Evolutionary conservation across 164 flowering plant genomes (phyloP), one percentile per base, ranked within the genome.

Genomic region (Vitis vinifera): DNA sequence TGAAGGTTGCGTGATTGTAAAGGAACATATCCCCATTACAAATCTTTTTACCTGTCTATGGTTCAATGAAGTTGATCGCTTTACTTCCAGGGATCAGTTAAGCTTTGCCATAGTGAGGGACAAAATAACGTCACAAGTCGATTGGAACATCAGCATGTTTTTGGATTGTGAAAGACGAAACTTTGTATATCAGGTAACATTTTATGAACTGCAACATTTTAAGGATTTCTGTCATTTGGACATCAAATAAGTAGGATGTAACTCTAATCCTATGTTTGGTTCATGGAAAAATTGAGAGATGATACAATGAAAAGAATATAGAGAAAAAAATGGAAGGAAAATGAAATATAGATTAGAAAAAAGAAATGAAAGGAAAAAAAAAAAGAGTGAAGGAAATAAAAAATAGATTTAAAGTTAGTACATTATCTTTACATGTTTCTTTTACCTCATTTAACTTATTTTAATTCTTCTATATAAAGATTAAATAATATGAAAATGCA

Each of bases 61-160:
- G 99, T 94, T 94, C 88, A 94, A 92, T 72, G 99, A 94, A 86
- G 99, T 94, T 63, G 98, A 94, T 71, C 94, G 97, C 30, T 94
- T 94, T 73, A 94, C 99, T 67, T 80, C 99, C 27, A 82, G 99
- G 73, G 99, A 94, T 71, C 99, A 94, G 75, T 56, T 94, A 67
- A 94, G 99, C 83, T 94, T 94, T 81, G 82, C 99, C 66, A 87
- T 85, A 10, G 97, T 90, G 23, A 82, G 99, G 67, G 97, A 94
- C 82, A 91, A 87, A 75, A 76, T 94, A 62, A 82, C 74, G 81
- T 74, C 89, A 27, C 82, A 78, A 78, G 90, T 86, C 65, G 71
- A 83, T 68, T 92, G 98, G 97, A 75, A 77, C 51, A 63, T 88
- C 65, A 81, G 83, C 77, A 94, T 92, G 99, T 94, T 94, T 68